Evolutionary conservation across 371 early-diverging fungal species (phyloP).

Genomic region (Caulochytrium protostelioides): DNA sequence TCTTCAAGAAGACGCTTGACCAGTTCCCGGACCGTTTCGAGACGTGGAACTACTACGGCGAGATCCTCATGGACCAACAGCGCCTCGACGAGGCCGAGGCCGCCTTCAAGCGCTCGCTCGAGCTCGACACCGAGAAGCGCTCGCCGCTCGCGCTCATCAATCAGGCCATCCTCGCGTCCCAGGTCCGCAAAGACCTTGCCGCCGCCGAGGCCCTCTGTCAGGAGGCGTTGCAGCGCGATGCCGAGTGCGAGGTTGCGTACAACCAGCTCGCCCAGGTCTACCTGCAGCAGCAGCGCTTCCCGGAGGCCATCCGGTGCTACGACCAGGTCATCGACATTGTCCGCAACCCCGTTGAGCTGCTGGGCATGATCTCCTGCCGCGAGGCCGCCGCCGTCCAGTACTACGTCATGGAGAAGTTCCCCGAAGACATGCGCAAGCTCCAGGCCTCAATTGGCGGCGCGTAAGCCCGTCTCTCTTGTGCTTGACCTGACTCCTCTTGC

Average conservation of each 20-base stretch:
- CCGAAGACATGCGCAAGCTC: too few relatives aligned
- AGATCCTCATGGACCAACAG: slow-evolving; percentile 72
- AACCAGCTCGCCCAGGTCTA: slow-evolving; percentile 74
- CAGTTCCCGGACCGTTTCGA: slow-evolving; percentile 65
- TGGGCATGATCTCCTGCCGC: too few relatives aligned
- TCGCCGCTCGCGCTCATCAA: slow-evolving; percentile 66
- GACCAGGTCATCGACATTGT: too few relatives aligned
- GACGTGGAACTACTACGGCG: slow-evolving; percentile 89
- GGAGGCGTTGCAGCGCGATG: slow-evolving; percentile 67
- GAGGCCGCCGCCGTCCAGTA: too few relatives aligned
- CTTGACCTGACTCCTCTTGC: too few relatives aligned
- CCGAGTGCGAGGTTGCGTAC: slow-evolving; percentile 83
- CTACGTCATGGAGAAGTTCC: too few relatives aligned
- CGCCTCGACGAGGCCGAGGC: slow-evolving; percentile 33
- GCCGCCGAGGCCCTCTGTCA: slow-evolving; percentile 55
- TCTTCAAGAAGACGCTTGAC: slow-evolving; percentile 54
- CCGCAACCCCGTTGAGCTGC: too few relatives aligned
- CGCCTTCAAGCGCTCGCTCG: slow-evolving; percentile 17
- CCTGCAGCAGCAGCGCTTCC: slow-evolving; percentile 60
- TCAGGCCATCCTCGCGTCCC: slow-evolving; percentile 68
- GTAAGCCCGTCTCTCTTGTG: too few relatives aligned
- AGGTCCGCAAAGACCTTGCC: slow-evolving; percentile 47
- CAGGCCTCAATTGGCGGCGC: too few relatives aligned
- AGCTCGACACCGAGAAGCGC: slow-evolving; percentile 47
- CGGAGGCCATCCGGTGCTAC: slow-evolving; percentile 59